Evolutionary conservation across 768 basidiomycete genomes (phyloP).

Genomic region (Cystobasidium ongulense): DNA sequence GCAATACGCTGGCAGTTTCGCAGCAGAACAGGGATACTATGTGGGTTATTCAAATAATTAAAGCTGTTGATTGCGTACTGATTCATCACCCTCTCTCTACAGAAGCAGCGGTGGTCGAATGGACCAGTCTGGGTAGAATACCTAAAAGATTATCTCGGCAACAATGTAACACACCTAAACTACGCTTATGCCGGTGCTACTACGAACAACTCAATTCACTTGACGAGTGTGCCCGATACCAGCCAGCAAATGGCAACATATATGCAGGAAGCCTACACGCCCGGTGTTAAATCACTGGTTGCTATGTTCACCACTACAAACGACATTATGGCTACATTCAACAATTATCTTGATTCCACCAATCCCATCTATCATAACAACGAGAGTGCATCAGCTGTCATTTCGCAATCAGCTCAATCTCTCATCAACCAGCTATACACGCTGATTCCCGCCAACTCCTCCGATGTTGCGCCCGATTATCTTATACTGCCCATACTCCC

Average conservation of each 20-base stretch:
- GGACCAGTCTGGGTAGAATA: constrained; percentile 9
- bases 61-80: too few relatives aligned
- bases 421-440: not conserved
- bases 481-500: constrained; percentile 26
- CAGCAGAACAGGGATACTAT: not conserved
- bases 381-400: not conserved
- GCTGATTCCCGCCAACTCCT: not conserved
- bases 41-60: too few relatives aligned
- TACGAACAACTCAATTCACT: not conserved
- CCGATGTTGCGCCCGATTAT: constrained; percentile 9
- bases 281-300: not conserved
- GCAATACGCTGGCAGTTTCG: constrained; percentile 3
- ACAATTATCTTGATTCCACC: not conserved
- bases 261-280: not conserved
- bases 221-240: not conserved
- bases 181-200: constrained; percentile 17
- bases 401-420: not conserved
- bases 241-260: constrained; percentile 13
- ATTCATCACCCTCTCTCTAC: too few relatives aligned
- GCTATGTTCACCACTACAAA: constrained; percentile 30
- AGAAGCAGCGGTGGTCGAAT: not conserved
- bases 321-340: constrained; percentile 3
- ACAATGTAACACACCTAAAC: constrained; percentile 11
- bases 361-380: not conserved
- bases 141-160: not conserved